Evolutionary conservation across 176 grass and related monocot species (phyloP).

Genomic region (Dactylis glomerata): DNA sequence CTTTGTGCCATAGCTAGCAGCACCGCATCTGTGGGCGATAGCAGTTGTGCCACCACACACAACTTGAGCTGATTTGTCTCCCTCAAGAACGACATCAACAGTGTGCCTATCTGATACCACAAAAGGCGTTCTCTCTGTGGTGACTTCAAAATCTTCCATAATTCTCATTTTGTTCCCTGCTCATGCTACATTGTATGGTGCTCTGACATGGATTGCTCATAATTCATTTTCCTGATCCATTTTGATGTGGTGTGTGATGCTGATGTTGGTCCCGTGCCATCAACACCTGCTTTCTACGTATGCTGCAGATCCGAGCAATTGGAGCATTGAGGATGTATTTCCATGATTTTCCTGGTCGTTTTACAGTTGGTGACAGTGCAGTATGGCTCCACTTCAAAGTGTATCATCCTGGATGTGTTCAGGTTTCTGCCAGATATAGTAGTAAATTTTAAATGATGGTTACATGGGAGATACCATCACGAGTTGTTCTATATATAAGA

Average conservation of each 20-base stretch:
- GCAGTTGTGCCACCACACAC: too few species aligned
- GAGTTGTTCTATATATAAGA: neutral
- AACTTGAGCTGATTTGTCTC: too few species aligned
- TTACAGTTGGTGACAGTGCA: neutral
- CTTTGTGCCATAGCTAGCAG: too few species aligned
- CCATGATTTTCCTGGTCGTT: neutral
- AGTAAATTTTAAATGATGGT: neutral
- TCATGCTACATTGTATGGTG: too few species aligned
- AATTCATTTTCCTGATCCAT: neutral
- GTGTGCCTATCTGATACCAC: too few species aligned
- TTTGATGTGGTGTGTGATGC: neutral
- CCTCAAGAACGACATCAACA: too few species aligned
- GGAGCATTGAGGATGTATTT: neutral
- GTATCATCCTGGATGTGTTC: neutral
- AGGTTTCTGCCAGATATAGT: neutral
- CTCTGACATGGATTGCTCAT: too few species aligned
- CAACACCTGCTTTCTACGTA: conserved; percentile 19
- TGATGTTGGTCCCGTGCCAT: neutral
- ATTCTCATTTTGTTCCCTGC: too few species aligned
- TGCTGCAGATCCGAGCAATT: neutral
- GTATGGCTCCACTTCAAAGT: neutral
- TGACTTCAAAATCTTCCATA: too few species aligned
- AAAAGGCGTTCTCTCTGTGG: too few species aligned
- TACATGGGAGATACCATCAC: neutral
- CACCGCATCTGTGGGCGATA: too few species aligned